These are phyloP conservation scores for Oryza brachyantha DNA, from an alignment of 176 grass and related monocot species.

Conservation along the genomic window DNA sequence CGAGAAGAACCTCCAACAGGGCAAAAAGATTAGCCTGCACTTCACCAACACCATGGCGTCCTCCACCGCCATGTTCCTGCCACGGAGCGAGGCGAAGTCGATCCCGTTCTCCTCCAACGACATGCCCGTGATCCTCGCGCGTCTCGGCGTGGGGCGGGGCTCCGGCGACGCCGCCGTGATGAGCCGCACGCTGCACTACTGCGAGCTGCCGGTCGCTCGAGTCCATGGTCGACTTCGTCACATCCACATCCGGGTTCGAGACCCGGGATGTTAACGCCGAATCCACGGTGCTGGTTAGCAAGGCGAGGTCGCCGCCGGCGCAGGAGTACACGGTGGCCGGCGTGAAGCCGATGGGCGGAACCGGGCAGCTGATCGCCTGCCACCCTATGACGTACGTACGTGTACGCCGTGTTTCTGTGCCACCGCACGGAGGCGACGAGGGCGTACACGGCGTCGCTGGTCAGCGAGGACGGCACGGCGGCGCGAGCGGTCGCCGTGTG, in stretches of 20 bases:
- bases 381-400: neutral
- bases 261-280: neutral
- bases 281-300: neutral
- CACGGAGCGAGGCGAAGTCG: neutral
- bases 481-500: constrained; percentile 19
- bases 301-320: neutral
- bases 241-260: too few species aligned
- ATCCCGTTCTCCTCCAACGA: constrained; percentile 28
- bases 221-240: constrained; percentile 30
- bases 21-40: neutral
- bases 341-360: neutral
- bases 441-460: neutral
- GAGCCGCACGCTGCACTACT: neutral
- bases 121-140: neutral
- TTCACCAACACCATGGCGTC: constrained; percentile 16
- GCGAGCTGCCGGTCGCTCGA: constrained; percentile 25
- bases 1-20: constrained; percentile 12
- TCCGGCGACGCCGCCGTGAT: neutral
- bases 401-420: too few species aligned
- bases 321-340: constrained; percentile 12
- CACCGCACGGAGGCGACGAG: neutral
- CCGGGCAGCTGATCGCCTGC: neutral
- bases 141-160: neutral
- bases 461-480: neutral
- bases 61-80: neutral